Base-by-base conservation (phyloP, 257 asterid species). In the Mentha longifolia region DNA sequence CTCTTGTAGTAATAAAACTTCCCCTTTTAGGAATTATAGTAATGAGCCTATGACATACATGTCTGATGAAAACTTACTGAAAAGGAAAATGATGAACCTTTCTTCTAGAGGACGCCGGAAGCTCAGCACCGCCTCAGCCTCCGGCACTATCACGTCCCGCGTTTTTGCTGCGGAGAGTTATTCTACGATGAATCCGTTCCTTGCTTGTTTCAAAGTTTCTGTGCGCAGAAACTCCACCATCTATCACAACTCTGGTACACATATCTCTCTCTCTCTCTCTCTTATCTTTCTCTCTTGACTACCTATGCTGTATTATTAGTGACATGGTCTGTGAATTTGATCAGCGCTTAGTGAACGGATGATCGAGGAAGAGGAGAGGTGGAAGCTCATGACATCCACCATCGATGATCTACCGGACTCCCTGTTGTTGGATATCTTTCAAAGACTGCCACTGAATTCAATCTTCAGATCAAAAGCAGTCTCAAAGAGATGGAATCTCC, bases 331-430 rank as follows among this genome's bases (percentile, higher is more conserved):
- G 46, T 41, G 33, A n/a, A 57, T 70, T 43, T 57, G 59, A 71
- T 31, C 63, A 73, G 73, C 42, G 8, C 65, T 69, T 9, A 31
- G 61, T 39, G 72, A 55, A 43, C 61, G 72, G 10, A 60, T 73
- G 59, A 28, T 56, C 1, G 77, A 73, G 61, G 72, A 73, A 65
- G 31, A 65, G 11, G 71, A 55, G 52, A 65, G 77, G 77, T 19
- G 2, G 30, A 55, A 56, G 30, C 12, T 30, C 15, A 45, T 30
- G 31, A 55, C 1, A 31, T 10, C 68, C 68, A 11, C 61, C 33
- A 65, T 73, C 17, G 73, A 73, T 45, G 72, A 73, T 16, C 61
- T 73, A 5, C 73, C 77, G 30, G 72, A 73, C 20, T 17, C 15
- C 17, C 7, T 65, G 9, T 17, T 73, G 72, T 4, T 43, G 7